Percentiles rank a stretch among this genome's conserved stretches.
Evolutionary conservation across 306 rosid species (phyloP).

Genomic region (Fragaria iinumae): DNA sequence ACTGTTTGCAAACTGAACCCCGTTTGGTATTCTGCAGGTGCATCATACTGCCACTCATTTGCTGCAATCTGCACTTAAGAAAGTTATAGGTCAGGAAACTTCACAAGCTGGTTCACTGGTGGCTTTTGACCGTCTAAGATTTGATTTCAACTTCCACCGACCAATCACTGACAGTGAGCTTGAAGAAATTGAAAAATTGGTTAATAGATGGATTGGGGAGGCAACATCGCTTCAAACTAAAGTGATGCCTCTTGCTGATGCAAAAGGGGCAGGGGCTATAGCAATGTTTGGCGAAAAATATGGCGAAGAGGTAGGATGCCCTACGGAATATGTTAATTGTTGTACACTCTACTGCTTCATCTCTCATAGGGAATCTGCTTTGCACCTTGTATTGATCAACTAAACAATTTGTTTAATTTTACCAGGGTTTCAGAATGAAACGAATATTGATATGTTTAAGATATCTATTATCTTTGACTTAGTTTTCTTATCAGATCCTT

Average conservation of each 20-base stretch:
- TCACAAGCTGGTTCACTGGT: conserved; percentile 99
- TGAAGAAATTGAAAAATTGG: conserved; percentile 61
- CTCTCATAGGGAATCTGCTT: conserved; percentile 16
- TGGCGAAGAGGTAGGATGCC: conserved; percentile 75
- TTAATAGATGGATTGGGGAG: conserved; percentile 80
- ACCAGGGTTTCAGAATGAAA: background rate
- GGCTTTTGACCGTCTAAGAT: conserved; percentile 90
- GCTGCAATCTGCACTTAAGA: conserved; percentile 89
- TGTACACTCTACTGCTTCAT: conserved; percentile 3
- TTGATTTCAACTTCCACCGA: conserved; percentile 91
- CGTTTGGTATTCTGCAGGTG: conserved; percentile 52
- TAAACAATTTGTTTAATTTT: background rate
- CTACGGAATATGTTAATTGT: background rate
- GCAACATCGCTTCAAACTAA: conserved; percentile 72
- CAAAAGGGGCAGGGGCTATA: conserved; percentile 87
- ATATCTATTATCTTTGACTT: background rate
- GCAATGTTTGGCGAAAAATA: conserved; percentile 98
- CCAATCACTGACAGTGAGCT: conserved; percentile 70
- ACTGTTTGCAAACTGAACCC: conserved; percentile 24
- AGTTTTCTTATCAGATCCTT: background rate
- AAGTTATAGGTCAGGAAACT: conserved; percentile 79
- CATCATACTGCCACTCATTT: conserved; percentile 98
- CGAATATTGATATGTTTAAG: background rate
- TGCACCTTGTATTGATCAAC: conserved; percentile 19
- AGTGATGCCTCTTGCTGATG: conserved; percentile 83